Base-by-base conservation (phyloP, 441 rosid genomes). In the Bruguiera hainesii region DNA sequence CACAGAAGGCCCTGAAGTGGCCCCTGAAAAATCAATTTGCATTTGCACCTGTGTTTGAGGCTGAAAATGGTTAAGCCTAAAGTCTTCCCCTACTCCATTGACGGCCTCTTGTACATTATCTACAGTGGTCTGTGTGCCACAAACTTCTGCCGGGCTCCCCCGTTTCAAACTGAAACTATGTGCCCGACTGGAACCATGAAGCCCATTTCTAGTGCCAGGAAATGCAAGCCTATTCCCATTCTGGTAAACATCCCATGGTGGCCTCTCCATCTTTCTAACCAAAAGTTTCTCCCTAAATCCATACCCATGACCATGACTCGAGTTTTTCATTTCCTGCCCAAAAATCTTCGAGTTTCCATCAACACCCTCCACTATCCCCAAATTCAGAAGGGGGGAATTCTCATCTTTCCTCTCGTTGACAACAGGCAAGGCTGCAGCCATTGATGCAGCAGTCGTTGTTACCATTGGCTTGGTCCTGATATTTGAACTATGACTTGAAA, bases 271-370 rank as follows among this genome's bases (percentile, higher is more conserved):
- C 82, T 91, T 94, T 28, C 93, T 84, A 50, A 94, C 82, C 0
- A 91, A 83, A 35, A 94, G 91, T 56, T 94, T 94, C 85, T 91
- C 98, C 74, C 97, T 82, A 61, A 61, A 69, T 71, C 82, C 84
- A 66, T 82, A 85, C 49, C 87, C 80, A 66, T 73, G 75, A 57
- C 64, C 75, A 4, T 58, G 79, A 28, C 71, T 62, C 7, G 77
- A 63, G 58, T 71, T 71, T 73, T 73, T 84, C 80, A 94, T 71
- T 35, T 91, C 93, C 72, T 87, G 93, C 56, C 97, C 96, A 48
- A 91, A 94, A 56, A 89, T 84, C 84, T 80, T 91, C 2, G 83
- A 84, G 57, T 71, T 61, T 52, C 77, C 83, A 51, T 84, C 96
- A 52, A 78, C 80, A 60, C 82, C 81, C 72, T 82, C 81, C 20